Base-by-base conservation (phyloP, 2,329 filamentous ascomycete genomes). In the Colletotrichum higginsianum region DNA sequence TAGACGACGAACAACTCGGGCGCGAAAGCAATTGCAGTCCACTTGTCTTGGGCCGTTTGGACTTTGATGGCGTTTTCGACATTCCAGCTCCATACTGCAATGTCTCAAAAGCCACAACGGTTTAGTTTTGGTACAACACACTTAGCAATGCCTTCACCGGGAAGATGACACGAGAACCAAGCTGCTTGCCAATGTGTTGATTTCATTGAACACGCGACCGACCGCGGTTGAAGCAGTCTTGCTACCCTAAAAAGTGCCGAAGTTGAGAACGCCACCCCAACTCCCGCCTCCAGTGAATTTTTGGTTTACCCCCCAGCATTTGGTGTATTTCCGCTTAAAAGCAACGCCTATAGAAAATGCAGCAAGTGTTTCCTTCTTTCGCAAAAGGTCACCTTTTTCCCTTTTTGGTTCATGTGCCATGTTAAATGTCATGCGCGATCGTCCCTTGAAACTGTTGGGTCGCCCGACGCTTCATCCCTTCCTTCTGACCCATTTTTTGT, bases 291-390 rank as follows among this genome's bases (percentile, higher is more conserved):
- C 70, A 60, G 44, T 55, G 61, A 42, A 72, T 72, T 69, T 66
- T 72, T 53, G 49, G 44, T 72, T 61, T 62, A 52, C 67, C 49
- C 65, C 67, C 70, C 66, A 38, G 49, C 61, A 44, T 65, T 71
- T 72, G 30, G 42, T 52, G 13, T 42, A 57, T 71, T 69, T 66
- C 70, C 66, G 66, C 61, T 61, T 44, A 30, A 66, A 49, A 71
- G 78, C 78, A 80, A 80, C 79, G 79, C 79, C 79, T 78, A 76
- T 77, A 78, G 75, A 78, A 62, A 78, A 81, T 80, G 79, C 78
- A 76, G 78, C 76, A 75, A 74, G 72, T 74, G 58, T 60, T 73
- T 60, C 71, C 75, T 47, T 38, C 26, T 73, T 76, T 38, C 9
- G 9, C 35, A 74, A 72, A 46, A 47, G 63, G n/a, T 50, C 61